Conservation (phyloP, 2,329 filamentous ascomycete genomes). For the Raffaelea deltoideospora region DNA sequence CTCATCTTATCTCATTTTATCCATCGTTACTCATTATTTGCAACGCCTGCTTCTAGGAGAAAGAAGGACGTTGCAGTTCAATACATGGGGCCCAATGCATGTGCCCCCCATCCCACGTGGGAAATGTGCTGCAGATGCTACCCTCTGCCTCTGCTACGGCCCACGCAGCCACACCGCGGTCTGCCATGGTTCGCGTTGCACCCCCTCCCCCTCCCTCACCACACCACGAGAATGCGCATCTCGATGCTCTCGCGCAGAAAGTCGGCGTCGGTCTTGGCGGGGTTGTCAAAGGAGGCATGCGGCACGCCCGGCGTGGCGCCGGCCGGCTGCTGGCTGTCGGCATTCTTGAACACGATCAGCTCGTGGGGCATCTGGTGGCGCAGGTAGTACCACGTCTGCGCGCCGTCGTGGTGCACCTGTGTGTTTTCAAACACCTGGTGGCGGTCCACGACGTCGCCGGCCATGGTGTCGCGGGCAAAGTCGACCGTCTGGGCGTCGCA, state of each 20-base stretch:
- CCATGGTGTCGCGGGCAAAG: conserved; percentile 10
- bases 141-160: no score
- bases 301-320: conserved; percentile 6
- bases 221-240: conserved; percentile 9
- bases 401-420: conserved; percentile 9
- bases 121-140: no score
- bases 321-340: conserved; percentile 4
- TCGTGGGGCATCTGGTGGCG: conserved; percentile 9
- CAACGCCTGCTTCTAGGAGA: no score
- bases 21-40: no score
- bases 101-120: no score
- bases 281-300: conserved; percentile 8
- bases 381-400: conserved; percentile 11
- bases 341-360: conserved; percentile 10
- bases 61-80: no score
- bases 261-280: conserved; percentile 2
- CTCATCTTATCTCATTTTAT: no score
- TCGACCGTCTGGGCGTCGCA: conserved; percentile 11
- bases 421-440: conserved; percentile 11
- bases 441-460: conserved; percentile 10
- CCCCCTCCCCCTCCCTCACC: conserved; percentile 1
- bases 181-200: no score
- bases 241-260: conserved; percentile 8
- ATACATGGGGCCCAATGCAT: no score
- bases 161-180: no score